Evolutionary conservation across 2,329 filamentous ascomycete genomes (phyloP).

Genomic region (Exophiala mesophila): DNA sequence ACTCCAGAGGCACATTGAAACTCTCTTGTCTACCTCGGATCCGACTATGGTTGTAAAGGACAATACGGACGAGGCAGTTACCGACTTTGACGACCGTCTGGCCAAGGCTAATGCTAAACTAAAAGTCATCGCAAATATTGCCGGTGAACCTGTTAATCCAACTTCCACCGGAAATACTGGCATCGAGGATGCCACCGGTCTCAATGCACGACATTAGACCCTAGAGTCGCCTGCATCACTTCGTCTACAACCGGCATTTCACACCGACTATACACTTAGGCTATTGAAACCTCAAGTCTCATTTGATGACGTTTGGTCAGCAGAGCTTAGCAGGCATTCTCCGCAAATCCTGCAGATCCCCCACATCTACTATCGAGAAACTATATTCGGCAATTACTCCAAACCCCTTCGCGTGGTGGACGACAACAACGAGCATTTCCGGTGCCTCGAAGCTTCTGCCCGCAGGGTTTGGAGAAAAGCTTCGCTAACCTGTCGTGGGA

Average conservation of each 20-base stretch:
- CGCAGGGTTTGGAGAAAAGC: background rate
- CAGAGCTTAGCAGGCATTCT: slow-evolving; percentile 11
- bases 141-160: slow-evolving; percentile 43
- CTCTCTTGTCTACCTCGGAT: slow-evolving; percentile 73
- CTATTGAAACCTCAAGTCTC: no score
- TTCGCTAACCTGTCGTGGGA: no score
- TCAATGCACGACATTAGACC: slow-evolving; percentile 40
- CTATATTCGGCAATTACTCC: no score
- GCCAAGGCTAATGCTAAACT: slow-evolving; percentile 78
- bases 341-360: slow-evolving; percentile 11
- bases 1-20: slow-evolving; percentile 69
- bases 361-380: background rate
- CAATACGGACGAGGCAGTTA: slow-evolving; percentile 84
- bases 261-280: slow-evolving; percentile 5
- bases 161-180: slow-evolving; percentile 19
- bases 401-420: no score
- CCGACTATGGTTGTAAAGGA: slow-evolving; percentile 69
- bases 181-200: slow-evolving; percentile 29
- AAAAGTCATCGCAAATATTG: slow-evolving; percentile 74
- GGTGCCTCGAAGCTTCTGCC: background rate
- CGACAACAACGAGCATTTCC: background rate
- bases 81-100: slow-evolving; percentile 83
- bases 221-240: slow-evolving; percentile 29
- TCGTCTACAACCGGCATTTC: no score
- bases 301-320: background rate